phyloP scores from a whole-genome alignment of 2,329 filamentous ascomycete genomes.

The Zymoseptoria tritici region DNA sequence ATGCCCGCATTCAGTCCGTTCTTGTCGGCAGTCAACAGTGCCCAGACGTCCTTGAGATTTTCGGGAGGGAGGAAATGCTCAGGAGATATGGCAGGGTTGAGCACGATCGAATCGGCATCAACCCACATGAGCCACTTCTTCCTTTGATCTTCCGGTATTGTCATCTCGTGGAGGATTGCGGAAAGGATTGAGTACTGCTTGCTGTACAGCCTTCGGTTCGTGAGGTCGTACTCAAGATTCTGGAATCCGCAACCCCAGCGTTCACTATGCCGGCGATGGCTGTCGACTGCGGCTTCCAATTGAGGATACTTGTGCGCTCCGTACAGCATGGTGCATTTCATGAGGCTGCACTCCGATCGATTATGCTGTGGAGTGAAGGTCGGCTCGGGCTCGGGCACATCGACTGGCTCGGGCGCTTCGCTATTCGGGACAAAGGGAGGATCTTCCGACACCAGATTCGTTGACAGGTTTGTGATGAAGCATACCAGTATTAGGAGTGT shows the following conservation, averaged over 20 bases:
- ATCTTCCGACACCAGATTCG: not conserved
- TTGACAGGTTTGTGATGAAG: not conserved
- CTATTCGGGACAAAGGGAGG: too few species aligned
- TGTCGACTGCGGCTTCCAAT: conserved; percentile 2
- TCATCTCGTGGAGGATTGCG: conserved; percentile 22
- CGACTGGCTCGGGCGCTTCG: not conserved
- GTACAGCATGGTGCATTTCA: conserved; percentile 11
- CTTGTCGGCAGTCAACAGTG: conserved; percentile 23
- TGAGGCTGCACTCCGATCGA: not conserved
- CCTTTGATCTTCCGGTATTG: conserved; percentile 19
- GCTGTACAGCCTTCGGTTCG: conserved; percentile 7
- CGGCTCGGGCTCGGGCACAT: not conserved
- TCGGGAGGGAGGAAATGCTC: conserved; percentile 28
- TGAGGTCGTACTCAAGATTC: conserved; percentile 6
- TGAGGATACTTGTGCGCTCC: conserved; percentile 5
- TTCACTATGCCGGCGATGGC: conserved; percentile 5
- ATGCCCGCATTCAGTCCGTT: conserved; percentile 25
- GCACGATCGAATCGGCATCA: conserved; percentile 24
- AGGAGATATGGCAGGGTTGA: conserved; percentile 26
- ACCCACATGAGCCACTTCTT: conserved; percentile 29
- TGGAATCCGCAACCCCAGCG: conserved; percentile 5
- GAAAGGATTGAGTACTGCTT: conserved; percentile 11
- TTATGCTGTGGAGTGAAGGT: not conserved
- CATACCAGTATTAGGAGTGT: not conserved
- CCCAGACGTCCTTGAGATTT: conserved; percentile 18